Conservation (phyloP, 2,329 filamentous ascomycete species). For the Monilinia laxa region DNA sequence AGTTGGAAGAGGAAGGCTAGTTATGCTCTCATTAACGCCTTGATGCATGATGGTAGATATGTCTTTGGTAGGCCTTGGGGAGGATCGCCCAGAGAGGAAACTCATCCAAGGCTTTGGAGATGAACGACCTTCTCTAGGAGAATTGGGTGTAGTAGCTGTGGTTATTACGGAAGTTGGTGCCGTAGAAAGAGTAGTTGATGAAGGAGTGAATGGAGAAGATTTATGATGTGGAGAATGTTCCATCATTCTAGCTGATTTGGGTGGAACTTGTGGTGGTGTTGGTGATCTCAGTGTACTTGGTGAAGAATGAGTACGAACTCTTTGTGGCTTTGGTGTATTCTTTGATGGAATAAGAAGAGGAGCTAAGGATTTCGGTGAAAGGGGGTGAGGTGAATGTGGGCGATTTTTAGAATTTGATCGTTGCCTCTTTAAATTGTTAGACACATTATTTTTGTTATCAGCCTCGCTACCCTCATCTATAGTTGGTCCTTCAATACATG, state of each 20-base stretch:
- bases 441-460: conserved; percentile 10
- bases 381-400: conserved; percentile 41
- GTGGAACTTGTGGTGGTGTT: conserved; percentile 43
- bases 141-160: conserved; percentile 26
- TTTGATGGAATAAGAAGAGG: conserved; percentile 56
- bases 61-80: conserved; percentile 17
- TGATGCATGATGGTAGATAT: conserved; percentile 9
- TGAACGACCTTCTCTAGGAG: conserved; percentile 29
- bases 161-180: conserved; percentile 31
- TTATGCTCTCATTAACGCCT: background rate
- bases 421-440: conserved; percentile 8
- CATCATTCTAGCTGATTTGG: conserved; percentile 44
- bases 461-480: conserved; percentile 42
- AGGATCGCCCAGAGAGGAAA: conserved; percentile 13
- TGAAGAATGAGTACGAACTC: conserved; percentile 30
- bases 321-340: conserved; percentile 27
- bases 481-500: conserved; percentile 39
- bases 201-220: conserved; percentile 43
- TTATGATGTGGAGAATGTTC: conserved; percentile 49
- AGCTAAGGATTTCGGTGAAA: conserved; percentile 54
- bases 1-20: conserved; percentile 10
- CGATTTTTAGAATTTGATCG: background rate
- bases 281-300: conserved; percentile 48
- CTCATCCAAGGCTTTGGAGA: conserved; percentile 33
- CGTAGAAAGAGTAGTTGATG: conserved; percentile 32